A percentile compares a stretch with the other conserved stretches of the same genome.
Conservation (phyloP, 129 eudicot genomes). For the Silybum marianum region DNA sequence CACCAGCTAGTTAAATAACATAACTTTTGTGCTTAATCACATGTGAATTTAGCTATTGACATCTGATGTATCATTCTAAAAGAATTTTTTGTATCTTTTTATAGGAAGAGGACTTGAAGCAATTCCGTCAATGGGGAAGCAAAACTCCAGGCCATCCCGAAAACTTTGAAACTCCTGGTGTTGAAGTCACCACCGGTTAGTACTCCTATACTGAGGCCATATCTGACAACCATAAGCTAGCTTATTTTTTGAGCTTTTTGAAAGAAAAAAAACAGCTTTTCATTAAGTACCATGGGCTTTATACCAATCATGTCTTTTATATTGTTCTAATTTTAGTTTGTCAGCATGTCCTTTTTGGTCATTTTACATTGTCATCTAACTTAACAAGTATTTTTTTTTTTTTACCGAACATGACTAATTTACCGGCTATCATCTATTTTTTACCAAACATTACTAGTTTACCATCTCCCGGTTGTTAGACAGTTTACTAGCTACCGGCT, state of each 20-base stretch:
- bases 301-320: too few relatives aligned
- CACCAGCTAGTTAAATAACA: not conserved
- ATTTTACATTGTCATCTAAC: not conserved
- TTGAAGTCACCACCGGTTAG: constrained; percentile 96
- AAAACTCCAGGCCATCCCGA: constrained; percentile 97
- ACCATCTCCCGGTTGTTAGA: too few relatives aligned
- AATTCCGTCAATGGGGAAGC: constrained; percentile 97
- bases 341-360: not conserved
- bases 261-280: too few relatives aligned
- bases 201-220: not conserved
- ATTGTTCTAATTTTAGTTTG: too few relatives aligned
- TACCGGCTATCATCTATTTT: too few relatives aligned
- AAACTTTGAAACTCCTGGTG: constrained; percentile 94
- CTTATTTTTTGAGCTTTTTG: not conserved
- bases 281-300: too few relatives aligned
- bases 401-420: too few relatives aligned
- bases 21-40: not conserved
- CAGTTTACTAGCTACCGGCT: too few relatives aligned
- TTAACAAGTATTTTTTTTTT: too few relatives aligned
- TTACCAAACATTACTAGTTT: too few relatives aligned
- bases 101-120: constrained; percentile 86
- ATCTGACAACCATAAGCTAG: too few relatives aligned
- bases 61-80: not conserved
- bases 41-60: not conserved
- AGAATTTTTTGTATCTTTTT: not conserved